Evolutionary conservation across 768 basidiomycete genomes (phyloP), one percentile per base, ranked within the genome.

Genomic region (Macrolepiota fuliginosa): DNA sequence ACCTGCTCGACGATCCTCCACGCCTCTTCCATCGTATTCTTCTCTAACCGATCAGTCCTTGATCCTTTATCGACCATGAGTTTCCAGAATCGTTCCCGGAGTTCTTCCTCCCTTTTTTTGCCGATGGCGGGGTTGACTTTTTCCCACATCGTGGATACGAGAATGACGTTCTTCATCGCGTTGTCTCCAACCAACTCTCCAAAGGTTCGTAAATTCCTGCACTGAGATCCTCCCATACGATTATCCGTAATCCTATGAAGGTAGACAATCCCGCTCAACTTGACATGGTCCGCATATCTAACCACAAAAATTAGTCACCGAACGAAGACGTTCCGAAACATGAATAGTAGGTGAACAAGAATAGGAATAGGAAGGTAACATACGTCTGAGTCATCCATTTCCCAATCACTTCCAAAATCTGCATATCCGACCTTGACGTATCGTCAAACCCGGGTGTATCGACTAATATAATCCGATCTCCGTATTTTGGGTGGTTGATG

Each of bases 111-210:
- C 15, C 80, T 74, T 9, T 63, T 65, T 54, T 69, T 73, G 71
- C 53, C 63, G 49, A 69, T 29, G 49, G 69, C 73, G 32, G 63
- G 68, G 58, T 68, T 65, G 42, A 78, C 75, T 57, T 71, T 70
- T 7, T 73, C 75, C 81, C 82, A 83, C 78, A 77, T 81, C 49
- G 75, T 84, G 53, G 83, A 83, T 57, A 78, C 77, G 57, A 84
- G 72, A 53, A 77, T 73, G 36, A 83, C 79, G 60, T 80, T 80
- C 32, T 72, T 71, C 59, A 82, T 73, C 6, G 76, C 72, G 53
- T 65, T 70, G 32, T 76, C 74, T 19, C 82, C 82, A 65, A 81
- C 83, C 13, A 84, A 72, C 47, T 80, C 71, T 51, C 73, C 70
- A 69, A 83, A 81, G 67, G 81, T 73, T 36, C 72, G 71, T 51